Base-by-base conservation (phyloP, 768 basidiomycete species). In the Leucocoprinus leucothites region DNA sequence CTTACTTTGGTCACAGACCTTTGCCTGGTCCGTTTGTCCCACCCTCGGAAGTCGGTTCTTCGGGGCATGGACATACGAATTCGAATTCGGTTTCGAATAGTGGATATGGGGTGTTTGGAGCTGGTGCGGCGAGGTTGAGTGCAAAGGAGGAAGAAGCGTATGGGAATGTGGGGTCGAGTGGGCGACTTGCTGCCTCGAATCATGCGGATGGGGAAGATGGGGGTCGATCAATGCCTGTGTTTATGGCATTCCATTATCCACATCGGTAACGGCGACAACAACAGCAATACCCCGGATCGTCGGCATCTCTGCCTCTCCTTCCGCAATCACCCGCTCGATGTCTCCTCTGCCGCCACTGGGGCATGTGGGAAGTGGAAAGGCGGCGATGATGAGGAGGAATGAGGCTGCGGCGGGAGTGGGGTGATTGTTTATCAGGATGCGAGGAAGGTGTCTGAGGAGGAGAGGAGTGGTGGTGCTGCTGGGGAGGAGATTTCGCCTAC, bases 81-180 rank as follows among this genome's bases (percentile, higher is more conserved):
- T 34, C 31, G n/a, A n/a, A n/a, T n/a, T n/a, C n/a, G n/a, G n/a
- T n/a, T n/a, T n/a, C n/a, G n/a, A n/a, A n/a, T 34, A 34, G 5
- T 38, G 34, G 34, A 6, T 4, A 9, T 21, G 31, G 31, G 5
- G 13, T 22, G 0, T 21, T 40, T 38, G 49, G 45, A 28, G n/a
- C 11, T 24, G n/a, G 9, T 36, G 18, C 48, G 16, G n/a, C 13
- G 8, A 40, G 44, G 31, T 38, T 49, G 50, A 58, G 49, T 22
- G 64, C 64, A 48, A 67, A 67, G 48, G 64, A 67, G 57, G 28
- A 58, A n/a, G 66, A 67, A 42, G 64, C 62, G 18, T 57, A n/a
- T 38, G 43, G 25, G 25, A 25, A 19, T 16, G 43, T 21, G n/a
- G 22, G 18, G 13, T 13, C 26, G 31, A 36, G 46, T 51, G 21